Evolutionary conservation across 495 filamentous ascomycete genomes (phyloP).

Genomic region (Cenococcum geophilum): DNA sequence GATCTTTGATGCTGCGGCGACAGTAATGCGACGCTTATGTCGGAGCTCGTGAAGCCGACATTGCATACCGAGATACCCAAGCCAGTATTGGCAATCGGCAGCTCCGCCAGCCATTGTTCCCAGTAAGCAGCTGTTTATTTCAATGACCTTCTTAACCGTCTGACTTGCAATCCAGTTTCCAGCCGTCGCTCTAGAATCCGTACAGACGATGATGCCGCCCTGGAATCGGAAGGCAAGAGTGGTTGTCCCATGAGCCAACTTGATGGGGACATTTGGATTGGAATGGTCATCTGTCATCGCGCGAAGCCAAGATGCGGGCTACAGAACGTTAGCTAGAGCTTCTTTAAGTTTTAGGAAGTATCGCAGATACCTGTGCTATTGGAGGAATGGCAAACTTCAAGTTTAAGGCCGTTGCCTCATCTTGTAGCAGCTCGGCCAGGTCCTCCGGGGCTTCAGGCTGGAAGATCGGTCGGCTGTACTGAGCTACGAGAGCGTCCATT

Average conservation of each 20-base stretch:
- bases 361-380: conserved; percentile 74
- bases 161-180: conserved; percentile 99
- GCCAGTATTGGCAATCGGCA: conserved; percentile 99
- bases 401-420: too few relatives aligned
- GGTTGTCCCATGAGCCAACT: conserved; percentile 97
- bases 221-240: conserved; percentile 98
- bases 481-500: too few relatives aligned
- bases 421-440: too few relatives aligned
- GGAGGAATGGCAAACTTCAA: conserved; percentile 92
- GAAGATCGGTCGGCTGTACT: too few relatives aligned
- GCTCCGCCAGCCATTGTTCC: conserved; percentile 99
- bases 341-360: too few relatives aligned
- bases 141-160: conserved; percentile 99
- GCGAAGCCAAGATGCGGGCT: conserved; percentile 89
- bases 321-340: conserved; percentile 9
- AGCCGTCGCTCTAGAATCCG: conserved; percentile 91
- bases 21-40: conserved; percentile 96
- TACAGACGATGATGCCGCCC: conserved; percentile 95
- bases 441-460: too few relatives aligned
- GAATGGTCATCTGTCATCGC: conserved; percentile 94
- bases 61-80: conserved; percentile 96
- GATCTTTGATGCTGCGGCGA: conserved; percentile 96
- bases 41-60: conserved; percentile 98
- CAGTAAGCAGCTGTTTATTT: conserved; percentile 82
- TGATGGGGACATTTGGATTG: conserved; percentile 95